Evolutionary conservation across 2,329 filamentous ascomycete species (phyloP).

Genomic region (Xylariaceae sp.): DNA sequence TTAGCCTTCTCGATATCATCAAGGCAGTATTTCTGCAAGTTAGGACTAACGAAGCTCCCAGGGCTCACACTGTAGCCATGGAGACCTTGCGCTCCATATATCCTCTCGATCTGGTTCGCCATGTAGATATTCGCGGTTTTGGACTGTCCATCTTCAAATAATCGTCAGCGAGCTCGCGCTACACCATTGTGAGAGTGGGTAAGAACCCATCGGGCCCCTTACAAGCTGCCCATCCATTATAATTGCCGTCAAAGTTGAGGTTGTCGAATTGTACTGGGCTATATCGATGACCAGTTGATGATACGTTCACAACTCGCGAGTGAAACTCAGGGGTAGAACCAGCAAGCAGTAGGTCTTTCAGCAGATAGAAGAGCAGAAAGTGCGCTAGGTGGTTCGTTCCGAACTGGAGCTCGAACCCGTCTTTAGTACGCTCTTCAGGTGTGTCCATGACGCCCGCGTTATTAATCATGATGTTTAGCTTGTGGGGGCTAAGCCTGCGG

Average conservation of each 20-base stretch:
- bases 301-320: constrained; percentile 55
- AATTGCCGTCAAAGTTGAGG: constrained; percentile 47
- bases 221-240: constrained; percentile 37
- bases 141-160: constrained; percentile 48
- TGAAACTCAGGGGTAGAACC: constrained; percentile 48
- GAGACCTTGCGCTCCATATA: constrained; percentile 49
- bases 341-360: constrained; percentile 52
- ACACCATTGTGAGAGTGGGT: neutral
- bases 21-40: constrained; percentile 39
- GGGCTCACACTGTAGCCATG: constrained; percentile 53
- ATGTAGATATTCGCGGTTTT: constrained; percentile 58
- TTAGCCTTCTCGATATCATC: constrained; percentile 28
- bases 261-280: constrained; percentile 47
- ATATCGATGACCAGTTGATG: constrained; percentile 50
- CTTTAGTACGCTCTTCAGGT: constrained; percentile 17
- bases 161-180: constrained; percentile 26
- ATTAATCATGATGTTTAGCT: constrained; percentile 29
- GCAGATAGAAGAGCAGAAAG: constrained; percentile 60
- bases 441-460: constrained; percentile 32
- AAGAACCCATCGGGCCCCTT: constrained; percentile 1
- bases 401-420: constrained; percentile 32
- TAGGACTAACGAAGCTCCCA: constrained; percentile 48
- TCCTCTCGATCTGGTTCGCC: constrained; percentile 55
- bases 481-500: constrained; percentile 14
- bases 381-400: constrained; percentile 27